Conservation (phyloP, 345 rosid genomes). For the Anacardium occidentale region DNA sequence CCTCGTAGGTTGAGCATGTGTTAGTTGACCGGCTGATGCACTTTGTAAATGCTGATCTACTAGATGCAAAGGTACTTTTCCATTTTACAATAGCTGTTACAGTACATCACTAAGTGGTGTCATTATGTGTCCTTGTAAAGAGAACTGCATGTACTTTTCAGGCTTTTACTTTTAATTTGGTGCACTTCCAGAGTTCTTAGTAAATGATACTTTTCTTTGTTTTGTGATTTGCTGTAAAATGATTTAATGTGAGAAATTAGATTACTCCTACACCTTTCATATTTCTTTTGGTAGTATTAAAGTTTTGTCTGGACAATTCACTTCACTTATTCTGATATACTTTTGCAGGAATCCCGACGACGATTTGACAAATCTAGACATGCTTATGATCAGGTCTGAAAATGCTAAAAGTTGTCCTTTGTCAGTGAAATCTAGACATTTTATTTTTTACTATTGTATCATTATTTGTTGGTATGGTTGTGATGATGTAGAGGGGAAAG, state of each 20-base stretch:
- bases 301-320: not conserved
- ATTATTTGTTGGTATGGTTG: not conserved
- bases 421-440: too few relatives aligned
- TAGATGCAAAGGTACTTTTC: slow-evolving; percentile 60
- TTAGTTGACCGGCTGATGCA: slow-evolving; percentile 62
- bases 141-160: not conserved
- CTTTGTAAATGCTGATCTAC: slow-evolving; percentile 65
- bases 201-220: not conserved
- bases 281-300: not conserved
- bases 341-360: slow-evolving; percentile 68
- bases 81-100: slow-evolving; percentile 2
- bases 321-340: slow-evolving; percentile 2
- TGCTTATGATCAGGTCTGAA: slow-evolving; percentile 72
- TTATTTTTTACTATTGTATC: not conserved
- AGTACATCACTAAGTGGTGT: not conserved
- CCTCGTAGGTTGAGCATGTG: slow-evolving; percentile 71
- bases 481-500: too few relatives aligned
- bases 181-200: not conserved
- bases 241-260: not conserved
- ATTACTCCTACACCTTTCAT: not conserved
- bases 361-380: slow-evolving; percentile 57
- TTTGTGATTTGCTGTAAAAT: not conserved
- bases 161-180: not conserved
- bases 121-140: not conserved
- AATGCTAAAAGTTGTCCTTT: not conserved